Conservation (phyloP, 768 basidiomycete genomes). For the Tylopilus vinaceipallidus region DNA sequence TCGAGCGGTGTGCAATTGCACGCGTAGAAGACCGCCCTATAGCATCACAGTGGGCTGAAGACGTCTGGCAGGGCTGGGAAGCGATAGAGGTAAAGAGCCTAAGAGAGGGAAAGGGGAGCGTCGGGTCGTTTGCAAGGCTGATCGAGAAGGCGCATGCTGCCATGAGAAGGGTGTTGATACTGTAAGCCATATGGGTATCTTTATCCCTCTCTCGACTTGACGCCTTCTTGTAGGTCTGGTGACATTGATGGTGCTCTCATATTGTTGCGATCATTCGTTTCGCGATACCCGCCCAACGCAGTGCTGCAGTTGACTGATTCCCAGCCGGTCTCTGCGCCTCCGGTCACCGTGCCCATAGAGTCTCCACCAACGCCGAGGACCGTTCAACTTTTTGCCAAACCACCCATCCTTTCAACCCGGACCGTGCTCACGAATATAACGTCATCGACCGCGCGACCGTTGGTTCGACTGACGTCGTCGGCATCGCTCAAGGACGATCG, state of each 20-base stretch:
- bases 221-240: constrained; percentile 38
- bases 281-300: constrained; percentile 58
- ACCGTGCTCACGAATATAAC: constrained; percentile 43
- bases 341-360: not conserved
- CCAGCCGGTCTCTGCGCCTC: not conserved
- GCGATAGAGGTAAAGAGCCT: constrained; percentile 41
- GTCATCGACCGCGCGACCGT: constrained; percentile 41
- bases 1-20: constrained; percentile 60
- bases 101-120: constrained; percentile 22
- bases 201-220: not conserved
- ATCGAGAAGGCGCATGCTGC: constrained; percentile 70
- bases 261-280: constrained; percentile 59
- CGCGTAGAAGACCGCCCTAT: constrained; percentile 43
- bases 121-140: constrained; percentile 39
- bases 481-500: constrained; percentile 67
- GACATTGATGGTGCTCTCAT: constrained; percentile 52
- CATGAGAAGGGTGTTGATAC: constrained; percentile 60
- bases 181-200: constrained; percentile 44
- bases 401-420: constrained; percentile 54
- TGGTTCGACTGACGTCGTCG: constrained; percentile 66
- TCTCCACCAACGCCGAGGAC: constrained; percentile 5
- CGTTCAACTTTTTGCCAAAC: constrained; percentile 37
- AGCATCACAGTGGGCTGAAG: constrained; percentile 52
- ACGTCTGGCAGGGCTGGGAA: constrained; percentile 68
- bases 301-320: constrained; percentile 38